Conservation (phyloP, 2,329 filamentous ascomycete species). For the Arthrobotrys iridis region DNA sequence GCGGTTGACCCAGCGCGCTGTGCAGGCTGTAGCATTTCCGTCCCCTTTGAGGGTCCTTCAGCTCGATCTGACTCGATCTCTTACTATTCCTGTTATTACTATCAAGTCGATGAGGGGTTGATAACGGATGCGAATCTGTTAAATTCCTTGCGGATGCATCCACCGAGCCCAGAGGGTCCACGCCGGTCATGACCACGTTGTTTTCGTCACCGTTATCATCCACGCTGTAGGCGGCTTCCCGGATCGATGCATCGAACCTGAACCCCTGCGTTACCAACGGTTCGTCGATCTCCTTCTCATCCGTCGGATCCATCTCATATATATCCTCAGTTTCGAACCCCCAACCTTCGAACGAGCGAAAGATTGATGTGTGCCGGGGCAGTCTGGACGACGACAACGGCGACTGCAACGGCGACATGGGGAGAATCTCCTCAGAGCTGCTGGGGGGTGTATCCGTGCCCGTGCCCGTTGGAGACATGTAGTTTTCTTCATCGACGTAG, state of each 20-base stretch:
- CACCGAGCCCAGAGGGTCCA: conserved; percentile 37
- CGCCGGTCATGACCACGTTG: conserved; percentile 5
- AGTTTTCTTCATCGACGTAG: background rate
- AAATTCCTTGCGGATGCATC: conserved; percentile 20
- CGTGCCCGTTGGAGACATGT: background rate
- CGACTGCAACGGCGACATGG: background rate
- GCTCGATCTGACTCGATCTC: conserved; percentile 18
- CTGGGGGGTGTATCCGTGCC: background rate
- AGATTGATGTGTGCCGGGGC: conserved; percentile 29
- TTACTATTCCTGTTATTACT: background rate
- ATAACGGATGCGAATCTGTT: conserved; percentile 14
- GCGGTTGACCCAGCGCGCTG: conserved; percentile 4
- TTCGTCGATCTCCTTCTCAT: conserved; percentile 20
- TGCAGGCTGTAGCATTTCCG: conserved; percentile 24
- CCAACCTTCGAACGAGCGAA: conserved; percentile 44
- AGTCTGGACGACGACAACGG: background rate
- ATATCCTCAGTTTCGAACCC: conserved; percentile 37
- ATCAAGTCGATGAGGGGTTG: conserved; percentile 15
- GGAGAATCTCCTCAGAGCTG: background rate
- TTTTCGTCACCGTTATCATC: background rate
- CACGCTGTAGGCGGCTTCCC: conserved; percentile 4
- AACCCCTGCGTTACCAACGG: background rate
- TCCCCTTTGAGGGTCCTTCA: conserved; percentile 9
- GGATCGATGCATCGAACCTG: conserved; percentile 31
- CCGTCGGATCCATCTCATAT: conserved; percentile 40